A percentile compares a stretch with the other conserved stretches of the same genome.
Conservation (phyloP, 768 basidiomycete genomes). For the Lactifluus hygrophoroides region DNA sequence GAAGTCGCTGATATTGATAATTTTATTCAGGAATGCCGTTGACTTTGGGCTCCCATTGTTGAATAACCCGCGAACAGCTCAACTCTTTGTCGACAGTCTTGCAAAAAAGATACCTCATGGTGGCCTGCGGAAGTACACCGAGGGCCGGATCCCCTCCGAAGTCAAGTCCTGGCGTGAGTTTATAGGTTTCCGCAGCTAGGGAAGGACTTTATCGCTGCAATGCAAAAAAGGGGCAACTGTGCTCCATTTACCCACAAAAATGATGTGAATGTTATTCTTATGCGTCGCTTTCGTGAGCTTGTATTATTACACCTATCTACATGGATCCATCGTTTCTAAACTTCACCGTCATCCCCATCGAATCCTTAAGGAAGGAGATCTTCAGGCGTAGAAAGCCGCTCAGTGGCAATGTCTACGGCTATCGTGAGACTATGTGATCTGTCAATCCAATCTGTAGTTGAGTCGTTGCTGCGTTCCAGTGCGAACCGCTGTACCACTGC, state of each 20-base stretch:
- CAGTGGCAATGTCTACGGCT: neutral
- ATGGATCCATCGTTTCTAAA: neutral
- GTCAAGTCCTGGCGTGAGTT: slow-evolving; percentile 91
- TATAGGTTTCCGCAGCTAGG: slow-evolving; percentile 60
- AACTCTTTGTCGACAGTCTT: slow-evolving; percentile 85
- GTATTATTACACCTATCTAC: slow-evolving; percentile 4
- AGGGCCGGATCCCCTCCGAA: slow-evolving; percentile 85
- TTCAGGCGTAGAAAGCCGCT: slow-evolving; percentile 11
- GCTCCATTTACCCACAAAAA: neutral
- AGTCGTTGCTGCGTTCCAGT: slow-evolving; percentile 36
- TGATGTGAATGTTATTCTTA: neutral
- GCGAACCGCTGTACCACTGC: slow-evolving; percentile 53
- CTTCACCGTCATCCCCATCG: slow-evolving; percentile 16
- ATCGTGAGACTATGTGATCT: slow-evolving; percentile 24
- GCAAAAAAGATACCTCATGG: slow-evolving; percentile 77
- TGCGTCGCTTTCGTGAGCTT: neutral
- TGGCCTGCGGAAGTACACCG: slow-evolving; percentile 67
- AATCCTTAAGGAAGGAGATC: slow-evolving; percentile 14
- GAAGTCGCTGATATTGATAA: neutral
- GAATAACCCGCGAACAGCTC: slow-evolving; percentile 83
- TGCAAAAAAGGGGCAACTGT: neutral
- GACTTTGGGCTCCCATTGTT: slow-evolving; percentile 66
- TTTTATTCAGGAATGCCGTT: slow-evolving; percentile 10
- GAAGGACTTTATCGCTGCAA: neutral
- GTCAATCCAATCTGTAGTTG: slow-evolving; percentile 28